Evolutionary conservation across 305 asterid species (phyloP), one percentile per base, ranked within the genome.

Genomic region (Solanum aculeatissimum): DNA sequence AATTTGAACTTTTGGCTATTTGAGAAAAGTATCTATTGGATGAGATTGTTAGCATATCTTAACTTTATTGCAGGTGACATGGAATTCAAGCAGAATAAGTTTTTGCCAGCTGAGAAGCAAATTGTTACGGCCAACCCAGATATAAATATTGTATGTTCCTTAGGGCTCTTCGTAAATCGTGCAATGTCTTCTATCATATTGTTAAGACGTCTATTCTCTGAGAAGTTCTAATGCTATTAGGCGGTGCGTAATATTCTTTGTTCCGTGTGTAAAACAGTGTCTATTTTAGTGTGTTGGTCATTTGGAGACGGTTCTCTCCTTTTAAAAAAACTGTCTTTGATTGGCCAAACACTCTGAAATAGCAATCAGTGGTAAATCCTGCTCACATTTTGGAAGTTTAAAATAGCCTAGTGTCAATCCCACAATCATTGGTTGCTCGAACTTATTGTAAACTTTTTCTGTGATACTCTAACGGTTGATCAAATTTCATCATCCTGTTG

Each of bases 71-170:
- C 95, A 96, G 98, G 99, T 85, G 99, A 96, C 88, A 93, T 95
- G 98, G 98, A 95, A 89, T 97, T 97, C 96, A 97, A 97, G 94
- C 98, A 95, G 92, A 96, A 96, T 89, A 96, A 95, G 88, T 95
- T 88, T 84, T 91, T 95, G 78, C 96, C 99, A 86, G 94, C 97
- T 23, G 98, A 94, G 83, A 95, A 92, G 88, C 98, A 95, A 91
- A 87, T 94, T 80, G 97, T 97, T 54, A 97, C 99, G 3, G 98
- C 99, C 83, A 89, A 86, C 88, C 99, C 99, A 69, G 99, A 97
- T 87, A 91, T 97, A 85, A 97, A 93, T 86, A 86, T 83, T 70
- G 99, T 96, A 90, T 18, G 95, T 65, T 47, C 86, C 90, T 88
- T 82, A 66, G 10, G 43, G 45, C 42, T 78, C 66, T 53, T 53